Conservation (phyloP, 2,329 filamentous ascomycete species). For the Trichoderma brevicompactum region DNA sequence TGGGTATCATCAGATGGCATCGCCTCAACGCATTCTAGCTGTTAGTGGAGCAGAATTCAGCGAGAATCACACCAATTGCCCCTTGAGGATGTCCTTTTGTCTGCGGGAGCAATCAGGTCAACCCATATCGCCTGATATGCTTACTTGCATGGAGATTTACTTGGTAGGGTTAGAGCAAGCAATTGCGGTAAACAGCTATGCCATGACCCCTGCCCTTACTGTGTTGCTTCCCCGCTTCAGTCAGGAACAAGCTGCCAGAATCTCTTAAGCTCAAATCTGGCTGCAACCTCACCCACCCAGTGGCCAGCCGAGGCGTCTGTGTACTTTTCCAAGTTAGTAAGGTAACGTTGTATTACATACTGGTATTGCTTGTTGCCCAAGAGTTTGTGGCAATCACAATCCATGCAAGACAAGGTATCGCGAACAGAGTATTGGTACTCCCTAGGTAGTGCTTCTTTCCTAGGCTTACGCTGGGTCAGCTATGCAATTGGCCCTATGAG, state of each 20-base stretch:
- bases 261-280: not conserved
- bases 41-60: not conserved
- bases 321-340: constrained; percentile 17
- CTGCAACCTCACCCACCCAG: constrained; percentile 3
- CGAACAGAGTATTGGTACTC: not conserved
- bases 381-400: not conserved
- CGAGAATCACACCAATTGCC: not conserved
- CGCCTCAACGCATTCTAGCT: not conserved
- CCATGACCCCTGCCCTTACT: not conserved
- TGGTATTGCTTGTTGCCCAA: not conserved
- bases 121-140: constrained; percentile 4
- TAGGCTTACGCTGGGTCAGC: not conserved
- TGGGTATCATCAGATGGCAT: not conserved
- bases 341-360: constrained; percentile 27
- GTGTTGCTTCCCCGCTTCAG: constrained; percentile 18
- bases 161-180: constrained; percentile 1
- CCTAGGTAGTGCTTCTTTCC: not conserved
- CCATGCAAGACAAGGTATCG: not conserved
- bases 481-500: not conserved
- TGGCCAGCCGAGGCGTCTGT: not conserved
- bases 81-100: not conserved
- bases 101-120: not conserved
- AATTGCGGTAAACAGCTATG: not conserved
- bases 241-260: constrained; percentile 24
- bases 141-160: not conserved